Percentiles rank a stretch among this genome's conserved stretches.
phyloP scores from a whole-genome alignment of 2,329 filamentous ascomycete species.

The Nothopassalora personata region DNA sequence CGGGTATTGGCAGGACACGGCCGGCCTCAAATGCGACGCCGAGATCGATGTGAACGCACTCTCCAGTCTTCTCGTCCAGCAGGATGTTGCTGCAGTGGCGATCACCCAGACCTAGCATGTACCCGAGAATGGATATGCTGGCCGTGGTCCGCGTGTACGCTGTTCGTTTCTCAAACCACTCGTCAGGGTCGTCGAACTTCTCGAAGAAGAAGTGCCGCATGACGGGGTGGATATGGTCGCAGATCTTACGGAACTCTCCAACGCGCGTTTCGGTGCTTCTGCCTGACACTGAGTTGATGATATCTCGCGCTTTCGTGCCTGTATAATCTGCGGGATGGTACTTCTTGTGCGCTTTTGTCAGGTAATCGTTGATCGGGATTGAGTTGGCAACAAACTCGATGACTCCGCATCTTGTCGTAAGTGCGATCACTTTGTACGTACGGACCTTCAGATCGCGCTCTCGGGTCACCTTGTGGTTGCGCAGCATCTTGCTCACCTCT shows the following conservation, averaged over 20 bases:
- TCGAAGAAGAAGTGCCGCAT: constrained; percentile 98
- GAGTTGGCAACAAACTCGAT: constrained; percentile 98
- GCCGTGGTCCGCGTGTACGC: constrained; percentile 92
- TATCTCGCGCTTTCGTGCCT: constrained; percentile 67
- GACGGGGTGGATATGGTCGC: constrained; percentile 80
- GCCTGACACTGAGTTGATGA: constrained; percentile 67
- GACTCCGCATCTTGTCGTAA: constrained; percentile 78
- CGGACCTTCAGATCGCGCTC: constrained; percentile 85
- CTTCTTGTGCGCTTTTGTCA: constrained; percentile 81
- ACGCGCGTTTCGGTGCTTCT: constrained; percentile 61
- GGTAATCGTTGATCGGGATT: constrained; percentile 82
- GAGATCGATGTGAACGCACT: constrained; percentile 94
- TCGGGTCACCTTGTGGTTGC: constrained; percentile 77
- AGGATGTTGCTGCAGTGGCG: constrained; percentile 96
- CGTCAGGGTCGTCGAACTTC: constrained; percentile 84
- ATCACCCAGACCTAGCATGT: constrained; percentile 83
- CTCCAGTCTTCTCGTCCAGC: constrained; percentile 80
- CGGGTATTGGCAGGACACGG: constrained; percentile 87
- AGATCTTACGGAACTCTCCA: constrained; percentile 69
- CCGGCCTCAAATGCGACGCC: constrained; percentile 97
- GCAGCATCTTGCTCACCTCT: constrained; percentile 84
- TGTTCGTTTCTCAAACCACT: constrained; percentile 85
- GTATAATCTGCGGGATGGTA: constrained; percentile 85
- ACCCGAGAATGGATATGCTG: constrained; percentile 89
- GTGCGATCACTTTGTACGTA: constrained; percentile 92